Conservation (phyloP, 106 monocot species). For the Amphibolis antarctica region DNA sequence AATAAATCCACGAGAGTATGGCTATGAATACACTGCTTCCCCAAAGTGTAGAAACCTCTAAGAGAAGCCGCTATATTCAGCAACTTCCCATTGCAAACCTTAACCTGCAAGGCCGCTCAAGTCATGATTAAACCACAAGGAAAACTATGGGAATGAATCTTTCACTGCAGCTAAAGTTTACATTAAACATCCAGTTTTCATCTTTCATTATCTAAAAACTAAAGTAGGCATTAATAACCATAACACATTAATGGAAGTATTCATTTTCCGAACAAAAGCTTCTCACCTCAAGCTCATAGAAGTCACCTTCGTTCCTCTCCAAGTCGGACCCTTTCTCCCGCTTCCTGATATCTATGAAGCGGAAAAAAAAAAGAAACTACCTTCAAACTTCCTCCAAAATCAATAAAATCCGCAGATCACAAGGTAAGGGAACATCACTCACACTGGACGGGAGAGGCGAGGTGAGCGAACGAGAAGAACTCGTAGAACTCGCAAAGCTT, state of each 20-base stretch:
- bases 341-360: conserved; percentile 51
- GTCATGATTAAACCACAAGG: background rate
- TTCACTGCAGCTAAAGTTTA: too few relatives aligned
- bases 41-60: conserved; percentile 60
- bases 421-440: background rate
- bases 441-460: conserved; percentile 69
- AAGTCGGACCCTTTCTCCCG: conserved; percentile 23
- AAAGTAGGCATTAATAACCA: too few relatives aligned
- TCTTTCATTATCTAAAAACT: too few relatives aligned
- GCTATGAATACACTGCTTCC: conserved; percentile 30
- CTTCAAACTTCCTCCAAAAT: background rate
- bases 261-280: background rate
- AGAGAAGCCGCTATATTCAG: conserved; percentile 43
- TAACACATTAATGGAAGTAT: too few relatives aligned
- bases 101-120: conserved; percentile 40
- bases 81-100: conserved; percentile 88
- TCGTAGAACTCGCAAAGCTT: conserved; percentile 90
- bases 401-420: background rate
- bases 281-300: conserved; percentile 76
- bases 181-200: too few relatives aligned
- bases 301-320: conserved; percentile 53
- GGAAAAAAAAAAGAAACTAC: background rate
- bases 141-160: background rate
- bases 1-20: conserved; percentile 74
- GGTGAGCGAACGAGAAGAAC: conserved; percentile 77